phyloP scores from a whole-genome alignment of 306 rosid genomes.

The Alnus rubra region DNA sequence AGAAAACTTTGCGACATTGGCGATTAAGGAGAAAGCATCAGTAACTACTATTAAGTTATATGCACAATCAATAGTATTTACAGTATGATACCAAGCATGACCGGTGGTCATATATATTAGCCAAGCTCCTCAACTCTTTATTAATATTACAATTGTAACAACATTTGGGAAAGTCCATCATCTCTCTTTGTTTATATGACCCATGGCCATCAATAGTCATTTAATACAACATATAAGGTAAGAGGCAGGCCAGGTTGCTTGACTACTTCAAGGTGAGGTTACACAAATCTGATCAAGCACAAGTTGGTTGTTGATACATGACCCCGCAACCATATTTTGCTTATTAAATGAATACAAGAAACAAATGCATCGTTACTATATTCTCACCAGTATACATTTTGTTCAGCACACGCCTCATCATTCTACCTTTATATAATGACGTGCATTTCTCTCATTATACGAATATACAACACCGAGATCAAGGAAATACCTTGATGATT shows the following conservation, averaged over 20 bases:
- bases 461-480: background rate
- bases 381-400: background rate
- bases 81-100: background rate
- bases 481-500: background rate
- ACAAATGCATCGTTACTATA: slow-evolving; percentile 4
- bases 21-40: background rate
- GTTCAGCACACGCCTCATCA: background rate
- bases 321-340: background rate
- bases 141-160: background rate
- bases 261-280: background rate
- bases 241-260: background rate
- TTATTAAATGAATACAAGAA: slow-evolving; percentile 4
- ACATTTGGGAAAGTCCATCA: background rate
- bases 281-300: background rate
- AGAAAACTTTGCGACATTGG: background rate
- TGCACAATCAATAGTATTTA: background rate
- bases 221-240: background rate
- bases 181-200: background rate
- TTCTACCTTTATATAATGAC: background rate
- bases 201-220: background rate
- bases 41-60: background rate
- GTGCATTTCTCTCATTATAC: background rate
- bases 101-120: too few relatives aligned
- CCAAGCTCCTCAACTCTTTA: background rate
- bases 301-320: background rate